A percentile compares a stretch with the other conserved stretches of the same genome.
Conservation (phyloP, 108 stramenopile species). For the Cyclotella atomus region DNA sequence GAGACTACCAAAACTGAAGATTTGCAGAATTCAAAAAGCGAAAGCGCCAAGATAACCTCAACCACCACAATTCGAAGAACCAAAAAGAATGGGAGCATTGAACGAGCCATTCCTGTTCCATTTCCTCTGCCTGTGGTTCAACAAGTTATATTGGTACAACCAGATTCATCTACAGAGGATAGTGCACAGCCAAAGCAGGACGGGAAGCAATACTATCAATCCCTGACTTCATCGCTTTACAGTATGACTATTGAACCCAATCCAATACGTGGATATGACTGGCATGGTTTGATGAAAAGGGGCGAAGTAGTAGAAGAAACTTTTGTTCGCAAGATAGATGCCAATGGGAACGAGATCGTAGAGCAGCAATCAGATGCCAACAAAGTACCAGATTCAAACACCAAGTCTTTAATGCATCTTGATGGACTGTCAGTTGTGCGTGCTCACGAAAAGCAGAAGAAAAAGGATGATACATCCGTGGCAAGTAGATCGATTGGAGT, state of each 20-base stretch:
- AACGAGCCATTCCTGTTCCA: conserved; percentile 41
- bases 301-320: conserved; percentile 40
- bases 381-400: not conserved
- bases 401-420: not conserved
- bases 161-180: not conserved
- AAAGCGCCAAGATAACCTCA: conserved; percentile 1
- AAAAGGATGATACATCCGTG: conserved; percentile 8
- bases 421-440: conserved; percentile 14
- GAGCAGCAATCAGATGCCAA: not conserved
- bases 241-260: conserved; percentile 40
- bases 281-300: conserved; percentile 37
- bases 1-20: not conserved
- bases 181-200: not conserved
- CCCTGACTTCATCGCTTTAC: conserved; percentile 25
- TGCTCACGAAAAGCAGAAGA: not conserved
- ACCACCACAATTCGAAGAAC: conserved; percentile 31
- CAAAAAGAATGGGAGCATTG: conserved; percentile 44
- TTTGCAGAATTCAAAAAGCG: not conserved
- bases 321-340: conserved; percentile 5
- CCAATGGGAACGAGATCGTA: not conserved
- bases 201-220: conserved; percentile 13
- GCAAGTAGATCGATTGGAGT: conserved; percentile 25
- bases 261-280: conserved; percentile 54
- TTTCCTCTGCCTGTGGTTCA: conserved; percentile 37
- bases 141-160: not conserved